These are phyloP conservation scores for Pyronema domesticum DNA, from an alignment of 495 filamentous ascomycete species.

Conservation along the genomic window DNA sequence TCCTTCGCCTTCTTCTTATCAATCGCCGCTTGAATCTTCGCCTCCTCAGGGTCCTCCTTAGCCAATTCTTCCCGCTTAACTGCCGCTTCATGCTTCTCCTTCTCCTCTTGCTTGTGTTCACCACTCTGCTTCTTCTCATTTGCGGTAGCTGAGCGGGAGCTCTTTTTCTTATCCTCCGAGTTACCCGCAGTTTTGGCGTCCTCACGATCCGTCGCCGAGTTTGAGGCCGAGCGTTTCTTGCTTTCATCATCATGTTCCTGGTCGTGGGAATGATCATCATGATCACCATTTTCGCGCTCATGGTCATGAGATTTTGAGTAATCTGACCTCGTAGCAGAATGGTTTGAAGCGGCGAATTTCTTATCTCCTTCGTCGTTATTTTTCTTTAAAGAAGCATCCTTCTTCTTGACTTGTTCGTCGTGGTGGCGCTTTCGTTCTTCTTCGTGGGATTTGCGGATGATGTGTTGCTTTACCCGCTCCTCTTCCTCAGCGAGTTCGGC, in stretches of 20 bases:
- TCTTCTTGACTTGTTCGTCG: constrained; percentile 16
- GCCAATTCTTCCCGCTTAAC: constrained; percentile 24
- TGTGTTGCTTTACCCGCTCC: constrained; percentile 26
- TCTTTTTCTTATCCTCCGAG: no score
- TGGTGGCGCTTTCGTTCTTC: constrained; percentile 27
- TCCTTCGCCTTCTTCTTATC: constrained; percentile 8
- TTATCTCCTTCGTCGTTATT: no score
- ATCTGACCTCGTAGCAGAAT: no score
- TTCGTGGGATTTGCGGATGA: constrained; percentile 29
- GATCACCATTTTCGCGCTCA: no score
- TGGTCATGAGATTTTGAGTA: no score
- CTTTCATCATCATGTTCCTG: no score
- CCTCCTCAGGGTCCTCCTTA: constrained; percentile 24
- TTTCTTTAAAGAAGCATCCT: not conserved
- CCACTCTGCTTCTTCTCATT: constrained; percentile 20
- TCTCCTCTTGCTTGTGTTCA: constrained; percentile 26
- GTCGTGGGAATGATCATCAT: no score
- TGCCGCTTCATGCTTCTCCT: constrained; percentile 15
- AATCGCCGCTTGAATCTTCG: constrained; percentile 21
- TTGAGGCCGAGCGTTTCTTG: no score
- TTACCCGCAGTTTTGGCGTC: no score
- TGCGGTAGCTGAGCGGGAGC: no score
- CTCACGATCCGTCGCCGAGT: no score
- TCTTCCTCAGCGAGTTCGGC: constrained; percentile 41
- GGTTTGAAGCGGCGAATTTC: no score